Evolutionary conservation across 192 early-diverging fungal species (phyloP), one percentile per base, ranked within the genome.

Genomic region (Mortierella claussenii): DNA sequence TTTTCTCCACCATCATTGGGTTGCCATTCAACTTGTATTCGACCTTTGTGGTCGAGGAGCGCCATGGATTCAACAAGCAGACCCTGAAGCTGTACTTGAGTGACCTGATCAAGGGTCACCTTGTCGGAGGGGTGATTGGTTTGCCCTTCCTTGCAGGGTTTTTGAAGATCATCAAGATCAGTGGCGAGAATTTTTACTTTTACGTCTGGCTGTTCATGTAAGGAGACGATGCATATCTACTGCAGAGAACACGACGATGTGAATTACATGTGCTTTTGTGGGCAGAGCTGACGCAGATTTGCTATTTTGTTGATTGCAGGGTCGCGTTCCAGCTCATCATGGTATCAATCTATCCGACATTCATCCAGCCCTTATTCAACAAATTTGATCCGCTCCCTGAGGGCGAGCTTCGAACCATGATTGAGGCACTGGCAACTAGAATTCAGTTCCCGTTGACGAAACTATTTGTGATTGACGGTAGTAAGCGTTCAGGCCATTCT

Each of bases 341-440:
- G 55, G 89, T 94, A 26, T 86, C 90, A 12, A 87, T 99, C 53
- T 99, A 89, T 74, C 97, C 97, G 18, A 97, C 96, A 4, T 78
- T 96, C 34, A 97, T 99, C 79, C 96, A 98, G 65, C 97, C 97
- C n/a, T 82, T 98, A 58, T 99, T 99, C 83, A 99, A 98, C 90
- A 97, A 93, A 57, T 92, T 96, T 55, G 91, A 90, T 1, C 90
- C 96, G 17, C 85, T 99, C 13, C 85, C 88, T 4, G 90, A 93
- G 15, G 96, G 95, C 37, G 84, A 91, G 60, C 85, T 99, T 47
- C 88, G 91, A 20, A 81, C 65, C 10, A 87, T 88, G 55, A 97
- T 99, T 59, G 92, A 95, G 68, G 88, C 78, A 0, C 82, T 99
- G 59, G 94, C 96, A 6, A 78, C 85, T 40, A 86, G 92, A 32